Evolutionary conservation across 2,329 filamentous ascomycete genomes (phyloP).

Genomic region (Mycosphaerella arachidis): DNA sequence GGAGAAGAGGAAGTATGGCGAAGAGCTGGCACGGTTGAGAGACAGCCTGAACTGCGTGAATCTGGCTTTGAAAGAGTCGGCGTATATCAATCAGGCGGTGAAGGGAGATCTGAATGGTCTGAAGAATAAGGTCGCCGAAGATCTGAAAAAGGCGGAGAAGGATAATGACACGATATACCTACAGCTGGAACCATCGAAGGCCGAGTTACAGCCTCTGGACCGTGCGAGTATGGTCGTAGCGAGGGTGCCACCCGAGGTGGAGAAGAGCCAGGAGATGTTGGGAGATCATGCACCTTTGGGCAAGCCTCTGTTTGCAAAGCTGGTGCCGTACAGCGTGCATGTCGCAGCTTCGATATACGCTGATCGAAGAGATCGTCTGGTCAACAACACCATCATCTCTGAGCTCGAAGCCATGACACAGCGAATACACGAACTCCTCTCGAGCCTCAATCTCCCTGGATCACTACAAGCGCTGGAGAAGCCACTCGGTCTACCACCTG

Average conservation of each 20-base stretch:
- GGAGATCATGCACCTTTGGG: conserved; percentile 75
- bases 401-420: conserved; percentile 78
- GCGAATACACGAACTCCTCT: conserved; percentile 71
- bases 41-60: conserved; percentile 80
- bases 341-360: conserved; percentile 93
- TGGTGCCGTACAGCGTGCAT: conserved; percentile 94
- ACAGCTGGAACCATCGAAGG: conserved; percentile 77
- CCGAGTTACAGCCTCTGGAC: conserved; percentile 79
- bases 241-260: conserved; percentile 74
- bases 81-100: conserved; percentile 76
- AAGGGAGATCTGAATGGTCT: conserved; percentile 76
- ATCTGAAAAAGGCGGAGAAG: conserved; percentile 86
- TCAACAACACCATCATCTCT: conserved; percentile 81
- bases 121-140: conserved; percentile 77
- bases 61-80: conserved; percentile 79
- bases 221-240: conserved; percentile 83
- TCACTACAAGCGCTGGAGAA: conserved; percentile 93
- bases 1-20: conserved; percentile 90
- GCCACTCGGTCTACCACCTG: conserved; percentile 81
- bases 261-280: conserved; percentile 72
- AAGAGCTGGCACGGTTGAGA: conserved; percentile 81
- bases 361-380: conserved; percentile 80
- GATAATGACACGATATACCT: conserved; percentile 97
- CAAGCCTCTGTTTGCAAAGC: conserved; percentile 76
- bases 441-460: conserved; percentile 81